These are phyloP conservation scores for Malus domestica DNA, from an alignment of 306 rosid genomes.

Conservation along the genomic window ASM211411v1 NC_041803.1:7525001-7525500, in stretches of 20 bases:
- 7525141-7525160: not conserved
- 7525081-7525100: not conserved
- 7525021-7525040: not conserved
- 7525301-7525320: not conserved
- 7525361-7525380: not conserved
- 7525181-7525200: too few species aligned
- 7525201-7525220: not conserved
- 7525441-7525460: constrained; percentile 84
- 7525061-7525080: not conserved
- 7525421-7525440: constrained; percentile 27
- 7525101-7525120: not conserved
- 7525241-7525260: not conserved
- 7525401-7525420: not conserved
- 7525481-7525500: constrained; percentile 66
- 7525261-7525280: not conserved
- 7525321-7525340: not conserved
- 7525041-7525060: not conserved
- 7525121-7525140: not conserved
- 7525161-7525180: not conserved
- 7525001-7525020: too few species aligned
- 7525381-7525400: not conserved
- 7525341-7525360: not conserved
- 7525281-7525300: not conserved
- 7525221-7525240: not conserved
- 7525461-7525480: constrained; percentile 89